Evolutionary conservation across 331 rosid genomes (phyloP).

Genomic region (Quercus phellos): DNA sequence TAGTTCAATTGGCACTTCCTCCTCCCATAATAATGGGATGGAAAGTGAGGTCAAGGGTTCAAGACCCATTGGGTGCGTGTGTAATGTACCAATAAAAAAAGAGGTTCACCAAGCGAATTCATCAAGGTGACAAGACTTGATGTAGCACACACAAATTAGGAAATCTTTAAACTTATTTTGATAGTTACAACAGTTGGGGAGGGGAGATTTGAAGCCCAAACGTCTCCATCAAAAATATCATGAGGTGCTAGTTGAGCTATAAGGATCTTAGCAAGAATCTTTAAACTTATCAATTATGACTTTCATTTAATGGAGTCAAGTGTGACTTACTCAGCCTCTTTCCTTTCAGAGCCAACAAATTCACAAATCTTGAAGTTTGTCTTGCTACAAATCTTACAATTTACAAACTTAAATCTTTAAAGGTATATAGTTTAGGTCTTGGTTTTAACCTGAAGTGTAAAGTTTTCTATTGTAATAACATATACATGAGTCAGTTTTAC

Average conservation of each 20-base stretch:
- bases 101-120: no score
- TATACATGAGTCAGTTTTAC: no score
- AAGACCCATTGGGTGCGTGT: no score
- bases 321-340: background rate
- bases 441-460: background rate
- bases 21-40: no score
- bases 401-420: background rate
- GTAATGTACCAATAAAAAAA: no score
- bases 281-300: background rate
- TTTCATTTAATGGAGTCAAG: background rate
- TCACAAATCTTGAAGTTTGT: background rate
- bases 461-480: background rate
- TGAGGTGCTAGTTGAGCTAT: no score
- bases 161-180: background rate
- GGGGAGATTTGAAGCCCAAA: no score
- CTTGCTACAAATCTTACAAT: background rate
- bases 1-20: no score
- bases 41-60: no score
- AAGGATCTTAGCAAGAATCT: no score
- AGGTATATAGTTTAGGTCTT: background rate
- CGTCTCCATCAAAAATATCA: no score
- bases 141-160: background rate
- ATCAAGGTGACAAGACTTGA: background rate
- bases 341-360: background rate
- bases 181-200: no score